Evolutionary conservation across 2,329 filamentous ascomycete species (phyloP), one percentile per base, ranked within the genome.

Genomic region (Cercospora sojina): DNA sequence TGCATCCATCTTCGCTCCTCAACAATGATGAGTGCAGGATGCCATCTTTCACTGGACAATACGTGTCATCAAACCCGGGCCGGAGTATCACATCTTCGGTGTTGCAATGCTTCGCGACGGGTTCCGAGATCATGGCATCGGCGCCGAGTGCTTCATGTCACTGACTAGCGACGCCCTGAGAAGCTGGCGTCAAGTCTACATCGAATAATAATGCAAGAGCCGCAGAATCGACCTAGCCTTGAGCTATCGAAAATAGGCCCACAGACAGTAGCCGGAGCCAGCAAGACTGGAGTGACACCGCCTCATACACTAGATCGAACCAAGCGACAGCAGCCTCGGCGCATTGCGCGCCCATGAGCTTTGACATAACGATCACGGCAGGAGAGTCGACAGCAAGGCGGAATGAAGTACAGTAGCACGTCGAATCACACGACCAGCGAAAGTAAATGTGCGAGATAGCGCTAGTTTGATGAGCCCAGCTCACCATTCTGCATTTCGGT

Each of bases 1-100:
- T 23, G 65, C 62, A 10, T 64, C 65, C 5, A 70, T 71, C 3
- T 71, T 71, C 25, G 29, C 66, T 18, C 69, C 66, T 25, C 62
- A 67, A 43, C 62, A 67, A 47, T 65, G 60, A 64, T 9, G 16
- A 20, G 2, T 29, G 58, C 20, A 18, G 7, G 10, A 59, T 4
- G 5, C 7, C 10, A 16, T 18, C 53, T 32, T 12, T 32, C 23
- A 47, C 41, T 8, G 5, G 18, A 18, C 7, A 8, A 47, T 7
- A 25, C 2, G 27, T 27, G 20, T 9, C 13, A 51, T 51, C 23
- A 29, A 1, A 27, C 12, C 23, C 13, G 13, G 47, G 5, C 47
- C 25, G 23, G 20, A 7, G 3, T 25, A 51, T n/a, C 23, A 29
- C 2, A 8, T 27, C 23, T 13, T 25, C 10, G 47, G 47, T 51